A percentile compares a stretch with the other conserved stretches of the same genome.
These are phyloP conservation scores for Carex pumila DNA, from an alignment of 176 grass and related monocot genomes.

Conservation along the genomic window DNA sequence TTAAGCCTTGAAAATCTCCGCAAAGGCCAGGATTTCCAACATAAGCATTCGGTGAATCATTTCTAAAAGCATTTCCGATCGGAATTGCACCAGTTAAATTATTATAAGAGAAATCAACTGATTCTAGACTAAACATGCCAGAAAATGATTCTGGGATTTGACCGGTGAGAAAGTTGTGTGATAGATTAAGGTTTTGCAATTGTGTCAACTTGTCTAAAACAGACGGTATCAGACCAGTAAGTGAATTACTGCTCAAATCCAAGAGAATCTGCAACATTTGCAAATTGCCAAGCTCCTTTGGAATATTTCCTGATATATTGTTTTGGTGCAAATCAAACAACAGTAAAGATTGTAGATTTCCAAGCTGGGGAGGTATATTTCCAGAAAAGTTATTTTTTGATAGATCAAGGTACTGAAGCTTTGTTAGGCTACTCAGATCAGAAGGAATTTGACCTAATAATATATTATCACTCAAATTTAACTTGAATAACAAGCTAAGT, in stretches of 20 bases:
- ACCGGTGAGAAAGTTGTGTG: constrained; percentile 56
- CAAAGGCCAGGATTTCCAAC: constrained; percentile 59
- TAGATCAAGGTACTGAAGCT: constrained; percentile 43
- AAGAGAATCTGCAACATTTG: constrained; percentile 48
- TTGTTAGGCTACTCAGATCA: constrained; percentile 12
- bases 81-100: constrained; percentile 58
- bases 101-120: constrained; percentile 89
- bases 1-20: constrained; percentile 39
- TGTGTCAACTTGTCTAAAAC: constrained; percentile 41
- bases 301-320: constrained; percentile 54
- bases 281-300: constrained; percentile 62
- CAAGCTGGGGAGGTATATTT: constrained; percentile 36
- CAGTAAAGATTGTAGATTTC: constrained; percentile 28
- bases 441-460: constrained; percentile 39
- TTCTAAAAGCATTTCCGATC: constrained; percentile 42
- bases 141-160: constrained; percentile 51
- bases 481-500: constrained; percentile 32
- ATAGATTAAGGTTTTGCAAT: constrained; percentile 67
- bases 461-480: constrained; percentile 55
- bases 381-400: constrained; percentile 47
- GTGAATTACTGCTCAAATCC: constrained; percentile 83
- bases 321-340: constrained; percentile 63
- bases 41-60: constrained; percentile 31
- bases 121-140: constrained; percentile 55
- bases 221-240: constrained; percentile 50